Evolutionary conservation across 495 filamentous ascomycete genomes (phyloP).

Genomic region (Annulohypoxylon moriforme): DNA sequence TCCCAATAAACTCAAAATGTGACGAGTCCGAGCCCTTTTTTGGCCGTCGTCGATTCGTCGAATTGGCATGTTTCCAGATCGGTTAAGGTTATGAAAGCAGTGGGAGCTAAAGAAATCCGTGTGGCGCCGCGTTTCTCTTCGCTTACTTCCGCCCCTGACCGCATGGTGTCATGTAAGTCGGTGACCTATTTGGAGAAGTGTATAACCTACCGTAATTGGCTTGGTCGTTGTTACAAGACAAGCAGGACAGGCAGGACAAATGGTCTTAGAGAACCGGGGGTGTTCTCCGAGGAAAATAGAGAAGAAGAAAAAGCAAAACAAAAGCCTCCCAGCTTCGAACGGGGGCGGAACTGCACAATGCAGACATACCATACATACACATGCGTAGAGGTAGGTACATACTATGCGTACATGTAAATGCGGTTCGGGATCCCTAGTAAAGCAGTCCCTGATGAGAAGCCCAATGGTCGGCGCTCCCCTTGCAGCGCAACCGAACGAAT

Average conservation of each 20-base stretch:
- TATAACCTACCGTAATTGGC: conserved; percentile 28
- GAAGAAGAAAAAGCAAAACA: not conserved
- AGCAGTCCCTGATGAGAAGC: conserved; percentile 24
- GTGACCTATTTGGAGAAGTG: conserved; percentile 14
- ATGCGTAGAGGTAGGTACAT: too few species aligned
- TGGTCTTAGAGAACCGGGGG: conserved; percentile 22
- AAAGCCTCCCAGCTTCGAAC: conserved; percentile 2
- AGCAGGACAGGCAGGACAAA: not conserved
- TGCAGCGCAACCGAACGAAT: conserved; percentile 32
- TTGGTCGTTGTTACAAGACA: conserved; percentile 27
- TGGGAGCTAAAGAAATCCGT: conserved; percentile 6
- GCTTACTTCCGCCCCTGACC: conserved; percentile 37
- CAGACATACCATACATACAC: not conserved
- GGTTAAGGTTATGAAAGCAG: conserved; percentile 17
- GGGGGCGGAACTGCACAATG: conserved; percentile 27
- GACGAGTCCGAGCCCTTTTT: not conserved
- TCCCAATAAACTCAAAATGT: not conserved
- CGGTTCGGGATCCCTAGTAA: conserved; percentile 41
- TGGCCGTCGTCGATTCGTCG: not conserved
- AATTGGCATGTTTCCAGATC: conserved; percentile 31
- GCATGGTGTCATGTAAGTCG: conserved; percentile 28
- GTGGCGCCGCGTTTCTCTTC: conserved; percentile 24
- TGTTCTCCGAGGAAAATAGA: conserved; percentile 3
- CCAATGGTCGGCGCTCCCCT: conserved; percentile 38
- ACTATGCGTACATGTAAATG: conserved; percentile 8